These are phyloP conservation scores for Suhomyces panamericanus DNA, from an alignment of 1,139 yeast genomes.

Conservation along the genomic window DNA sequence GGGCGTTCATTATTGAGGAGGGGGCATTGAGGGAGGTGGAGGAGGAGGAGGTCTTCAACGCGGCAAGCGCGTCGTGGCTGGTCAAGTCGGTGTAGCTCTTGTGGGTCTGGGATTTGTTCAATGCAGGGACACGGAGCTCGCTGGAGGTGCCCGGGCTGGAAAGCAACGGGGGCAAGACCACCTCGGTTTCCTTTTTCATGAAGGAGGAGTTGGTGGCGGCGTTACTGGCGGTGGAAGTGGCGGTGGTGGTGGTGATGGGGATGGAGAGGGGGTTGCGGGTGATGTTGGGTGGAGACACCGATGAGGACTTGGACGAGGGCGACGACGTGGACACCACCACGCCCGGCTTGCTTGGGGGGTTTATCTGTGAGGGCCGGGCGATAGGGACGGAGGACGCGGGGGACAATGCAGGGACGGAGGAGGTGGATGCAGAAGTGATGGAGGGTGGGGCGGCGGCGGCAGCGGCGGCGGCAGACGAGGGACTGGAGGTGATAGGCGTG, in stretches of 20 bases:
- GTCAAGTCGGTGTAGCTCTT: slow-evolving; percentile 11
- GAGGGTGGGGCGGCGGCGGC: slow-evolving; percentile 16
- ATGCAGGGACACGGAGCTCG: slow-evolving; percentile 10
- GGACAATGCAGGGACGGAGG: slow-evolving; percentile 4
- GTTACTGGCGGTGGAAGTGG: background rate
- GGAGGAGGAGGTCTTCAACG: slow-evolving; percentile 8
- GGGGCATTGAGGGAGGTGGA: slow-evolving; percentile 4
- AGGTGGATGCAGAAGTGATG: background rate
- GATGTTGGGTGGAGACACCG: slow-evolving; percentile 8
- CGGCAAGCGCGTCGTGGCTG: slow-evolving; percentile 1
- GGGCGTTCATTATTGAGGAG: background rate
- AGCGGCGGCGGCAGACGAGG: slow-evolving; percentile 16
- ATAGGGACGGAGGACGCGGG: background rate
- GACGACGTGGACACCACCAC: slow-evolving; percentile 6
- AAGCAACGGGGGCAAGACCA: slow-evolving; percentile 9
- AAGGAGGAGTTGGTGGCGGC: slow-evolving; percentile 8
- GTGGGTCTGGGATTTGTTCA: slow-evolving; percentile 10
- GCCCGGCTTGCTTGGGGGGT: background rate
- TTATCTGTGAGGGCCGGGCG: slow-evolving; percentile 4
- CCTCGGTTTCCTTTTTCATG: slow-evolving; percentile 9
- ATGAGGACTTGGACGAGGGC: slow-evolving; percentile 6
- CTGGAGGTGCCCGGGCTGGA: slow-evolving; percentile 9
- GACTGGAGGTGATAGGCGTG: slow-evolving; percentile 17
- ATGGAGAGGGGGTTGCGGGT: slow-evolving; percentile 9
- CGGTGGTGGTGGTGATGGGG: slow-evolving; percentile 9